Evolutionary conservation across 257 asterid genomes (phyloP), one percentile per base, ranked within the genome.

Genomic region (Cinchona pubescens): DNA sequence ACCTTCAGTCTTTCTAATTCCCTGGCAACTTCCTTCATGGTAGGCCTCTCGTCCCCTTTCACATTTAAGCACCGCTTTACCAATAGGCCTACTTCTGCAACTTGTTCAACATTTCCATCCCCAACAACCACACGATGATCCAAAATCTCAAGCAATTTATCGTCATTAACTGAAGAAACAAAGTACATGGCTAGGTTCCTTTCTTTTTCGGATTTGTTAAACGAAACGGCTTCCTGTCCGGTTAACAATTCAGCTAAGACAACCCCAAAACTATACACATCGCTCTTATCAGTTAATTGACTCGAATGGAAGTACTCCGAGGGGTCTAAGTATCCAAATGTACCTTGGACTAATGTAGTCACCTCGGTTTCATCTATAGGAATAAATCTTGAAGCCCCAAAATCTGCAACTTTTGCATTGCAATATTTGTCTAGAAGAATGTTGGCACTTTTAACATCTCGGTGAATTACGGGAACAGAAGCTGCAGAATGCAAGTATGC

Each of bases 261-360:
- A 11, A 66, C 79, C 46, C 79, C 79, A 15, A 75, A 75, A 59
- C 79, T 75, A 46, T 75, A 63, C 30, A 67, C 62, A 64, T 63
- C 72, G 9, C 74, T 66, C 42, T 73, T 59, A 13, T 73, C 76
- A 13, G 76, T 73, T 8, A 48, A 69, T 7, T 46, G 60, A 25
- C 45, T 46, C 16, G 74, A 29, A 10, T 48, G 74, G 45, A 69
- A 69, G 43, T 69, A 69, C 32, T 29, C 73, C n/a, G n/a, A n/a
- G 2, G 79, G 79, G 51, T 64, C 72, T 64, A 75, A 46, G 34
- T 75, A 75, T 4, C 79, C 79, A 15, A 75, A 75, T 4, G 79
- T 75, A 18, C 73, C 79, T 19, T 58, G 49, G 7, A 75, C 79
- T 48, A 49, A 4, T 1, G 73, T 75, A n/a, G 73, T 65, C 14